phyloP scores from a whole-genome alignment of 1,284 basidiomycete genomes.

The Ceratobasidium sp. region DNA sequence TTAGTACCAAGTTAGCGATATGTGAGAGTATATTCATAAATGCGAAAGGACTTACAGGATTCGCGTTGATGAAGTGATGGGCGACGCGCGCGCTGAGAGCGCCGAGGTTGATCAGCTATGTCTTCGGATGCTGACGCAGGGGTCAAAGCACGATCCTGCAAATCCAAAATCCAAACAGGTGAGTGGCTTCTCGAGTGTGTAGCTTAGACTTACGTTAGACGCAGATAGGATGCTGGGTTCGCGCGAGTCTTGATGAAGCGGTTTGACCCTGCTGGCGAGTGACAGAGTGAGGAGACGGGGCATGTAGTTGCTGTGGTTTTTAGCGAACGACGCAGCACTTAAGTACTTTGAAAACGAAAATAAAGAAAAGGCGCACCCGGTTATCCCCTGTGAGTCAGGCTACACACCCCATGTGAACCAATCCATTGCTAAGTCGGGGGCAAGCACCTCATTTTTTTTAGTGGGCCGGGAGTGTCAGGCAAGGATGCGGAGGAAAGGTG shows the following conservation, averaged over 20 bases:
- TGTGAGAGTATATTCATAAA: neutral
- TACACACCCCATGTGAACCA: neutral
- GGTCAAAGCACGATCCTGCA: too few relatives aligned
- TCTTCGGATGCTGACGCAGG: neutral
- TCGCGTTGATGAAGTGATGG: neutral
- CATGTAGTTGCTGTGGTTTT: neutral
- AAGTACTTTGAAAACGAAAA: neutral
- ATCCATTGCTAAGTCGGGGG: neutral
- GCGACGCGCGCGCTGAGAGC: neutral
- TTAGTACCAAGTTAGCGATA: neutral
- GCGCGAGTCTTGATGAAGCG: neutral
- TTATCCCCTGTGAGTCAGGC: neutral
- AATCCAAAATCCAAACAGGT: too few relatives aligned
- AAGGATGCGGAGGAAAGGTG: neutral
- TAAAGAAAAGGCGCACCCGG: neutral
- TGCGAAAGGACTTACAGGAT: neutral
- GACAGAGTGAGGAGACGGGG: neutral
- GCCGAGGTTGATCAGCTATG: neutral
- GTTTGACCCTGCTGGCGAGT: neutral
- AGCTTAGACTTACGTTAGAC: neutral
- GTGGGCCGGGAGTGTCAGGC: neutral
- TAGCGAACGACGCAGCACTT: neutral
- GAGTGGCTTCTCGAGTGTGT: neutral
- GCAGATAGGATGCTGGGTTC: neutral
- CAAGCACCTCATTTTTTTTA: neutral